phyloP scores from a whole-genome alignment of 2,329 filamentous ascomycete genomes.

The Lecanosticta acicola region DNA sequence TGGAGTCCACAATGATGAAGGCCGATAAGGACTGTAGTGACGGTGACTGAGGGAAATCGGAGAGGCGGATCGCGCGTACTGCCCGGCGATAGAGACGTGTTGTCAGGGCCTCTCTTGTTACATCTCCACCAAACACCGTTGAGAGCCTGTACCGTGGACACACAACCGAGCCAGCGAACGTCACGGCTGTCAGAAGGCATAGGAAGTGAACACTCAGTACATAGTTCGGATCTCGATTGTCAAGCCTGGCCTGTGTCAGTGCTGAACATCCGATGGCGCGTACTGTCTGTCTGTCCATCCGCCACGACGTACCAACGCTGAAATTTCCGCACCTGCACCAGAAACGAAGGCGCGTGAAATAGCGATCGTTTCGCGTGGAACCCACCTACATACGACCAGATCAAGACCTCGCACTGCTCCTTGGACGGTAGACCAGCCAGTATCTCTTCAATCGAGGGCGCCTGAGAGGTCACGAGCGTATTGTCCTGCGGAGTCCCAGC shows the following conservation, averaged over 20 bases:
- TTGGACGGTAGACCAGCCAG: slow-evolving; percentile 13
- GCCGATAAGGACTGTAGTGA: slow-evolving; percentile 43
- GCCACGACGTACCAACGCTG: slow-evolving; percentile 17
- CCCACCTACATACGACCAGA: slow-evolving; percentile 20
- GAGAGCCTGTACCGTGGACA: slow-evolving; percentile 18
- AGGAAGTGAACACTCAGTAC: slow-evolving; percentile 19
- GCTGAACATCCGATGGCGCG: no score
- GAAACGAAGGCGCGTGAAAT: slow-evolving; percentile 16
- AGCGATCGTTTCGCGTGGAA: slow-evolving; percentile 19
- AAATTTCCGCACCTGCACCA: slow-evolving; percentile 18
- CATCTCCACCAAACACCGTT: slow-evolving; percentile 17
- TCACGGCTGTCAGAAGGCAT: slow-evolving; percentile 17
- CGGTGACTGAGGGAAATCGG: slow-evolving; percentile 40
- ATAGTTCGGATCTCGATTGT: slow-evolving; percentile 17
- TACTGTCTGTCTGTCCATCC: not conserved
- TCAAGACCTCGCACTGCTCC: slow-evolving; percentile 20
- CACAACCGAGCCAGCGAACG: slow-evolving; percentile 23
- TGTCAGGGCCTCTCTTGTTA: slow-evolving; percentile 17
- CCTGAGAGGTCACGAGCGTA: slow-evolving; percentile 12
- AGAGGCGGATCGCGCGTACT: slow-evolving; percentile 19
- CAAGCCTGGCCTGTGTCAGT: slow-evolving; percentile 6
- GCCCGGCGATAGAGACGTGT: slow-evolving; percentile 19
- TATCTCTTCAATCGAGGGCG: slow-evolving; percentile 17
- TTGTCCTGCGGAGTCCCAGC: slow-evolving; percentile 18
- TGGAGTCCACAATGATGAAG: slow-evolving; percentile 36